phyloP scores from a whole-genome alignment of 768 basidiomycete species.

The Collybia sordida region DNA sequence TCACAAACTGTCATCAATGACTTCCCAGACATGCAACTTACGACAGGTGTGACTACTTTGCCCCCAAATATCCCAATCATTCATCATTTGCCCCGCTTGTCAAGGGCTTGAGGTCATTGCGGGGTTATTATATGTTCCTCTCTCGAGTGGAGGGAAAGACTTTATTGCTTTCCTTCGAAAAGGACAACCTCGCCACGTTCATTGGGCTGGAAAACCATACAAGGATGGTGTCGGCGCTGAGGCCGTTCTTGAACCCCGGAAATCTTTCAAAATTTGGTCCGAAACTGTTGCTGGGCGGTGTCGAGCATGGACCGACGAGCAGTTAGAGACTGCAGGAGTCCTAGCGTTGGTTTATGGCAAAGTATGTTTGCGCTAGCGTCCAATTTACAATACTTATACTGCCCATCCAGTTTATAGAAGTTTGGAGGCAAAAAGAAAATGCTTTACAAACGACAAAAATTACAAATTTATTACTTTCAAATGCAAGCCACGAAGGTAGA shows the following conservation, averaged over 20 bases:
- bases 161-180: constrained; percentile 82
- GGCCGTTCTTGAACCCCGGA: constrained; percentile 66
- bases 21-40: constrained; percentile 69
- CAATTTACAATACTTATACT: neutral
- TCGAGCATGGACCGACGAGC: constrained; percentile 78
- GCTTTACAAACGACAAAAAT: constrained; percentile 71
- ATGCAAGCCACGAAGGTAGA: constrained; percentile 80
- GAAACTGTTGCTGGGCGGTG: constrained; percentile 70
- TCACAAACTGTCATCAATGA: constrained; percentile 68
- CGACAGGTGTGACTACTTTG: constrained; percentile 32
- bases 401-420: constrained; percentile 71
- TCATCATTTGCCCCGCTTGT: neutral
- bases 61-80: neutral
- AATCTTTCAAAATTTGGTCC: constrained; percentile 78
- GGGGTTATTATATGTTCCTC: constrained; percentile 72
- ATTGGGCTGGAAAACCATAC: constrained; percentile 79
- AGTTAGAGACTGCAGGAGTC: constrained; percentile 79
- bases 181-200: constrained; percentile 67
- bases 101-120: constrained; percentile 62
- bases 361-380: constrained; percentile 26
- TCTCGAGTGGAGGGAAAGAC: constrained; percentile 71
- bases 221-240: constrained; percentile 30
- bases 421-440: constrained; percentile 81
- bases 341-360: constrained; percentile 78
- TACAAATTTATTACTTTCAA: constrained; percentile 72